Conservation (phyloP, 768 basidiomycete species). For the Tulasnella sp. region DNA sequence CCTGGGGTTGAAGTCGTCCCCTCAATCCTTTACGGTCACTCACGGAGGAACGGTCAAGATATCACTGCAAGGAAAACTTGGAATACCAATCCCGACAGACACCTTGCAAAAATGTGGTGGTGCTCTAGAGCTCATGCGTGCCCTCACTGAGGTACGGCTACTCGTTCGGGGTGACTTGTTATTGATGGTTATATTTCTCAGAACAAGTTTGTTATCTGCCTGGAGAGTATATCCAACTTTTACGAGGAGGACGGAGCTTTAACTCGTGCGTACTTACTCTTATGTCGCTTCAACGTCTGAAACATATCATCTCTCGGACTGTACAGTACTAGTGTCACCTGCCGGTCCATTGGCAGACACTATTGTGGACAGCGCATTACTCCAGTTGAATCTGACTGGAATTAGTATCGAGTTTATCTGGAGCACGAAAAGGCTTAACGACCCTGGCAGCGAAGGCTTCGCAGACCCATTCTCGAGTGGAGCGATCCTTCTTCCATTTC, state of each 20-base stretch:
- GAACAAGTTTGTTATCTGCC: not conserved
- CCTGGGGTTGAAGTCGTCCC: not conserved
- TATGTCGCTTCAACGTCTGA: not conserved
- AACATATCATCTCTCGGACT: not conserved
- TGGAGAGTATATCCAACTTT: not conserved
- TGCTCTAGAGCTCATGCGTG: not conserved
- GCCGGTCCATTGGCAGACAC: not conserved
- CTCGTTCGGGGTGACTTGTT: not conserved
- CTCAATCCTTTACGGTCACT: not conserved
- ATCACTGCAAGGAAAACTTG: not conserved
- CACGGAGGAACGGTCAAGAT: not conserved
- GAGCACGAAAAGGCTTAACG: not conserved
- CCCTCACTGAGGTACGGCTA: not conserved
- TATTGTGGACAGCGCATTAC: not conserved
- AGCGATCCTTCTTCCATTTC: not conserved
- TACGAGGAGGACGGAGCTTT: not conserved
- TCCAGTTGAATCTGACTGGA: not conserved
- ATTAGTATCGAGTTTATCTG: not conserved
- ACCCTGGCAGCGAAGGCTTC: not conserved
- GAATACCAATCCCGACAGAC: not conserved
- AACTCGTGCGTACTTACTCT: not conserved
- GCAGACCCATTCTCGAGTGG: not conserved
- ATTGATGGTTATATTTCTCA: not conserved
- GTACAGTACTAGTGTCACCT: not conserved
- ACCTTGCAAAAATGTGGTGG: not conserved